A percentile compares a stretch with the other conserved stretches of the same genome.
These are phyloP conservation scores for Rosa lucieae DNA, from an alignment of 306 rosid species.

Conservation along the genomic window DNA sequence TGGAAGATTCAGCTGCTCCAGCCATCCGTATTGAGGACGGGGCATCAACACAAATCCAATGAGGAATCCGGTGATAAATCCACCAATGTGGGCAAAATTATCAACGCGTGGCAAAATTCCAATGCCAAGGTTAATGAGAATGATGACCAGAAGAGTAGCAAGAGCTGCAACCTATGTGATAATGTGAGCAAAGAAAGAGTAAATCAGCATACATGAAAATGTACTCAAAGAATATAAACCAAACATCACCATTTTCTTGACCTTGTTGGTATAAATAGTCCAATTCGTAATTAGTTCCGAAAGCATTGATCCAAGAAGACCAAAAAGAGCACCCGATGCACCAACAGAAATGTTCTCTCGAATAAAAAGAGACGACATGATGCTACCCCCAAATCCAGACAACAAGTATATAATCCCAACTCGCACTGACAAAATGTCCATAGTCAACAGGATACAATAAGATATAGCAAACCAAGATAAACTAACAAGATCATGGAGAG, in stretches of 20 bases:
- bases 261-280: conserved; percentile 83
- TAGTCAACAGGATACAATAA: not conserved
- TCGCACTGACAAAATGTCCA: conserved; percentile 54
- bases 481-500: conserved; percentile 16
- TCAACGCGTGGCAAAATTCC: conserved; percentile 82
- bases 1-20: conserved; percentile 48
- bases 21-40: conserved; percentile 75
- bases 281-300: conserved; percentile 91
- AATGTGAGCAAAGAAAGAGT: conserved; percentile 12
- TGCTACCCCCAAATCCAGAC: conserved; percentile 78
- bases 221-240: not conserved
- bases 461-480: not conserved
- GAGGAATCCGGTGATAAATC: conserved; percentile 70
- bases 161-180: conserved; percentile 63
- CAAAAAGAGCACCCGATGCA: conserved; percentile 90
- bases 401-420: conserved; percentile 64
- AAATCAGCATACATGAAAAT: not conserved
- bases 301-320: conserved; percentile 97
- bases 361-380: conserved; percentile 61
- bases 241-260: conserved; percentile 13
- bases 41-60: conserved; percentile 76
- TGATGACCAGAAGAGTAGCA: conserved; percentile 59
- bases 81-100: conserved; percentile 89
- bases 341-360: conserved; percentile 79
- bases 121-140: conserved; percentile 67